These are phyloP conservation scores for Fusarium haematococcum DNA, from an alignment of 2,329 filamentous ascomycete genomes.

Conservation along the genomic window DNA sequence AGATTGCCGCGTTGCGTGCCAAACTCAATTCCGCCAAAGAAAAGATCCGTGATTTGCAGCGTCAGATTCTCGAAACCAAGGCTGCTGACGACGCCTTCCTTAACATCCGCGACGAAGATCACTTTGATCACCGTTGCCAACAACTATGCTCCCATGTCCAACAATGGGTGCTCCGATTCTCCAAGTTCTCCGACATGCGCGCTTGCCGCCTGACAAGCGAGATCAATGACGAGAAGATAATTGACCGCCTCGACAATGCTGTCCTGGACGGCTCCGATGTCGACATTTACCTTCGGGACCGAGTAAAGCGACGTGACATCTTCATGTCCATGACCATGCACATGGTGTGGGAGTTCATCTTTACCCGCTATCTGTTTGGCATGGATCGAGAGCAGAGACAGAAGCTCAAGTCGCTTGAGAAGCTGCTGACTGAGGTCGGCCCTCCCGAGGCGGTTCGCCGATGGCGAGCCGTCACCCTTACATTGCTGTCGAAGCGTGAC, in stretches of 20 bases:
- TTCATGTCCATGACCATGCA: slow-evolving; percentile 99
- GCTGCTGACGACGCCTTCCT: slow-evolving; percentile 79
- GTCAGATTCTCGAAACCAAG: slow-evolving; percentile 68
- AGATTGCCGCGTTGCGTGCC: slow-evolving; percentile 81
- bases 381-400: slow-evolving; percentile 98
- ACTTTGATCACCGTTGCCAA: slow-evolving; percentile 94
- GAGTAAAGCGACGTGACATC: slow-evolving; percentile 88
- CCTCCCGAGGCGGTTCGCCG: slow-evolving; percentile 90
- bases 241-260: slow-evolving; percentile 93
- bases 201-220: slow-evolving; percentile 86
- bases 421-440: slow-evolving; percentile 88
- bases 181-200: slow-evolving; percentile 94
- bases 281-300: slow-evolving; percentile 86
- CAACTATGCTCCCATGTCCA: slow-evolving; percentile 96
- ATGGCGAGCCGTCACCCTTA: slow-evolving; percentile 96
- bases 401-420: slow-evolving; percentile 96
- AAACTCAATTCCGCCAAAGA: slow-evolving; percentile 81
- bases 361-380: slow-evolving; percentile 96
- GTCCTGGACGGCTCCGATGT: slow-evolving; percentile 95
- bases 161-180: slow-evolving; percentile 98
- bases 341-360: slow-evolving; percentile 99
- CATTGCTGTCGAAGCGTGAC: slow-evolving; percentile 83
- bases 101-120: slow-evolving; percentile 86
- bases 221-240: slow-evolving; percentile 90
- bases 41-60: slow-evolving; percentile 65